Evolutionary conservation across 1,284 basidiomycete species (phyloP).

Genomic region (Tilletiaria anomala): DNA sequence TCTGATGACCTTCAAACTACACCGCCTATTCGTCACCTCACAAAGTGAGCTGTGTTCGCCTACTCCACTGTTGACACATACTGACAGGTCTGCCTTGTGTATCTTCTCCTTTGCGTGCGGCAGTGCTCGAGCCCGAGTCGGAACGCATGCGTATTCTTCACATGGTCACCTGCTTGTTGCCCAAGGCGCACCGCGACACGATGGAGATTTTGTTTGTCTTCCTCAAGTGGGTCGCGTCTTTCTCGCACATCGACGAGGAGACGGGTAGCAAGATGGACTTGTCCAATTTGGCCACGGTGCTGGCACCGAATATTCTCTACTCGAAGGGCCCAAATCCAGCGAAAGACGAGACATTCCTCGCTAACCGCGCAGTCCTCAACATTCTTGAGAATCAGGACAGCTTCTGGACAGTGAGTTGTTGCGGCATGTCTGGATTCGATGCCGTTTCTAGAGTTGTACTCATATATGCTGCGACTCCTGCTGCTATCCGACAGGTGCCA

Average conservation of each 20-base stretch:
- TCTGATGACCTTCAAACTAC: constrained; percentile 81
- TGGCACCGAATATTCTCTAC: constrained; percentile 84
- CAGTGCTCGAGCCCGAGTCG: constrained; percentile 59
- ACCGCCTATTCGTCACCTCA: constrained; percentile 72
- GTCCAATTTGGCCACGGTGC: constrained; percentile 89
- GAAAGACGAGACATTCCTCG: constrained; percentile 83
- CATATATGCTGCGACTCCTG: no score
- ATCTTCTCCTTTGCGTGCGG: background rate
- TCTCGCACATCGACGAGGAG: constrained; percentile 93
- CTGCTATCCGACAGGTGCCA: constrained; percentile 19
- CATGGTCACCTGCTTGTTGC: constrained; percentile 70
- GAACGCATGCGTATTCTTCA: constrained; percentile 75
- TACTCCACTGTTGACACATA: no score
- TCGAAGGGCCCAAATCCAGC: constrained; percentile 72
- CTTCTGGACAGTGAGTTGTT: no score
- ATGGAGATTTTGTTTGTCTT: constrained; percentile 97
- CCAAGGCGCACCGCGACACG: constrained; percentile 86
- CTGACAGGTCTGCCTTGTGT: no score
- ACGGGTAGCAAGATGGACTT: constrained; percentile 99
- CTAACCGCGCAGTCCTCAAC: constrained; percentile 49
- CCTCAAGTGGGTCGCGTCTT: constrained; percentile 97
- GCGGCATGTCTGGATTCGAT: no score
- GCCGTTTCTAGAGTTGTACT: no score
- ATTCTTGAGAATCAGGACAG: constrained; percentile 88
- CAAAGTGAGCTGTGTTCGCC: no score